phyloP scores from a whole-genome alignment of 2,329 filamentous ascomycete species.

The Trichoderma sp. region DNA sequence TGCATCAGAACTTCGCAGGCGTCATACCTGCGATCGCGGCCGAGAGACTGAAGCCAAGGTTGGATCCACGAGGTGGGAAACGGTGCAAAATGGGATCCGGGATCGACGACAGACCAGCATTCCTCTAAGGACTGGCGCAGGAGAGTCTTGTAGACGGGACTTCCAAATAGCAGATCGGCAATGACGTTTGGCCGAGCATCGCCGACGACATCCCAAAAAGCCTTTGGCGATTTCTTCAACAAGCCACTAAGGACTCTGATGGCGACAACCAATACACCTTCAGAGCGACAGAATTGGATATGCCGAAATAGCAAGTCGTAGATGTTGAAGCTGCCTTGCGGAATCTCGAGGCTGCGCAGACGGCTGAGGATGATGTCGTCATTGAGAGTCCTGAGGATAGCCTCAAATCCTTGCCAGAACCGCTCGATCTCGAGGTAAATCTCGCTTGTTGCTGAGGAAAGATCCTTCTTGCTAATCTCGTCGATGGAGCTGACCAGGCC shows the following conservation, averaged over 20 bases:
- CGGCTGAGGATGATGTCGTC: conserved; percentile 75
- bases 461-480: conserved; percentile 57
- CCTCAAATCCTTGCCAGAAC: conserved; percentile 78
- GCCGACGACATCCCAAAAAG: conserved; percentile 87
- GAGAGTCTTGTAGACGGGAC: conserved; percentile 64
- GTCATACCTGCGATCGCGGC: conserved; percentile 73
- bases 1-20: conserved; percentile 78
- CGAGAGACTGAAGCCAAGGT: conserved; percentile 76
- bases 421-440: conserved; percentile 57
- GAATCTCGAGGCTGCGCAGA: conserved; percentile 76
- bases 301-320: conserved; percentile 64
- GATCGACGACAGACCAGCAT: conserved; percentile 47
- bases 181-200: conserved; percentile 78
- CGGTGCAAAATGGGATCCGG: conserved; percentile 51
- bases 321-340: conserved; percentile 60
- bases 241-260: conserved; percentile 71
- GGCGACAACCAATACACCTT: conserved; percentile 66
- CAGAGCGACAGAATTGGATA: conserved; percentile 52
- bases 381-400: conserved; percentile 74
- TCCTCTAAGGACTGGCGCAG: conserved; percentile 62
- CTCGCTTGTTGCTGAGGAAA: conserved; percentile 39
- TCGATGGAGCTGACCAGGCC: conserved; percentile 69
- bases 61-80: conserved; percentile 77
- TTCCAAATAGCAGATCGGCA: conserved; percentile 80
- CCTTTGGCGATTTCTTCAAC: conserved; percentile 72